A percentile compares a stretch with the other conserved stretches of the same genome.
Conservation (phyloP, 257 asterid genomes). For the Solanum sparsipilum region DNA sequence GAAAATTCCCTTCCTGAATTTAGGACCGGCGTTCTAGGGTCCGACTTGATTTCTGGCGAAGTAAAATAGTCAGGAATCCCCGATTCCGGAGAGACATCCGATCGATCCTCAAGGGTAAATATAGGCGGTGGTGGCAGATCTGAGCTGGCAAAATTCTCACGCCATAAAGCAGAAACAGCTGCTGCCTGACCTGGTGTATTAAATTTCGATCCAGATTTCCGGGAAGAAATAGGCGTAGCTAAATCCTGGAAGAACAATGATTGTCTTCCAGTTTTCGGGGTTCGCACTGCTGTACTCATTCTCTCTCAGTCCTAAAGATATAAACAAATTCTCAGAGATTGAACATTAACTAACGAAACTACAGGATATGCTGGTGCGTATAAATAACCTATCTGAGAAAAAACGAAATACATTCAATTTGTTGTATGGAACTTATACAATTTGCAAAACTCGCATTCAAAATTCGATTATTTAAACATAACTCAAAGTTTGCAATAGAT, state of each 20-base stretch:
- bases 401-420: not conserved
- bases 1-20: constrained; percentile 45
- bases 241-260: constrained; percentile 80
- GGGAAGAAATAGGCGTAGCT: constrained; percentile 71
- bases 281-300: constrained; percentile 54
- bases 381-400: not conserved
- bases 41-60: constrained; percentile 72
- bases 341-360: not conserved
- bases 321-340: not conserved
- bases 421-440: not conserved
- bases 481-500: not conserved
- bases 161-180: constrained; percentile 93
- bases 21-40: constrained; percentile 50
- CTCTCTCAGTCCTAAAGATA: constrained; percentile 1
- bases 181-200: constrained; percentile 88
- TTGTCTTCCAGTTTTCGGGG: constrained; percentile 81
- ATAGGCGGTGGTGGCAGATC: constrained; percentile 96
- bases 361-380: not conserved
- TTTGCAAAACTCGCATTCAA: not conserved
- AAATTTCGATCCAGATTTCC: constrained; percentile 59
- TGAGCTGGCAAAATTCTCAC: constrained; percentile 76
- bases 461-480: not conserved
- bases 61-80: constrained; percentile 55
- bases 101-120: constrained; percentile 83
- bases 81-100: constrained; percentile 66